Evolutionary conservation across 192 early-diverging fungal genomes (phyloP), one percentile per base, ranked within the genome.

Genomic region (Backusella tuberculispora): DNA sequence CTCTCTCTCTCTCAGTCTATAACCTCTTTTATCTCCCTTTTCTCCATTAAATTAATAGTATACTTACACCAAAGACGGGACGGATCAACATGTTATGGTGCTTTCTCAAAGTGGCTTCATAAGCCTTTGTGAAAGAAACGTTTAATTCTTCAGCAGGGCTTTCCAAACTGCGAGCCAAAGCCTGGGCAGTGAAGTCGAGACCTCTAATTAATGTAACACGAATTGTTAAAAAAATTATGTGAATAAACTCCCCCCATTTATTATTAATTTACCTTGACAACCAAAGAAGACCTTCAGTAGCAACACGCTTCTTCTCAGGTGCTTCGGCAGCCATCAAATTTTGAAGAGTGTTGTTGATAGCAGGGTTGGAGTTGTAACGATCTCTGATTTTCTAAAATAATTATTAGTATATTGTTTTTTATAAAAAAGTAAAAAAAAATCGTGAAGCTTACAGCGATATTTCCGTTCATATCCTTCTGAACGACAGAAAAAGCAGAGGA

Each of bases 271-370:
- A 91, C 90, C 96, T 87, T 76, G 91, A 95, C 48, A 99, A 88
- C 97, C 97, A 99, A 71, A 99, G 85, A 40, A 99, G 87, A 17
- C 94, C 95, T 78, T 96, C 94, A 24, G 95, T 94, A 63, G 95
- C 96, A 12, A 87, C 90, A 77, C 91, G 88, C 83, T 95, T 93
- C 83, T 93, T 93, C 74, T 92, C 90, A n/a, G 75, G 83, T 3
- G 84, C 67, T 83, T 99, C 97, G 12, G 83, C 87, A 9, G 84
- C 79, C 43, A 94, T 86, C 66, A 99, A 87, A 69, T 92, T 89
- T 78, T 99, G 88, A 69, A 99, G 90, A 38, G 96, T 99, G 21
- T 84, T 80, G 76, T 87, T 92, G 56, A 81, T 86, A 34, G 63
- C 83, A 34, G 93, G 92, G 80, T 93, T 88, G 79, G 84, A 79